Evolutionary conservation across 2,329 filamentous ascomycete genomes (phyloP), one percentile per base, ranked within the genome.

Genomic region (Aspergillus versicolor): DNA sequence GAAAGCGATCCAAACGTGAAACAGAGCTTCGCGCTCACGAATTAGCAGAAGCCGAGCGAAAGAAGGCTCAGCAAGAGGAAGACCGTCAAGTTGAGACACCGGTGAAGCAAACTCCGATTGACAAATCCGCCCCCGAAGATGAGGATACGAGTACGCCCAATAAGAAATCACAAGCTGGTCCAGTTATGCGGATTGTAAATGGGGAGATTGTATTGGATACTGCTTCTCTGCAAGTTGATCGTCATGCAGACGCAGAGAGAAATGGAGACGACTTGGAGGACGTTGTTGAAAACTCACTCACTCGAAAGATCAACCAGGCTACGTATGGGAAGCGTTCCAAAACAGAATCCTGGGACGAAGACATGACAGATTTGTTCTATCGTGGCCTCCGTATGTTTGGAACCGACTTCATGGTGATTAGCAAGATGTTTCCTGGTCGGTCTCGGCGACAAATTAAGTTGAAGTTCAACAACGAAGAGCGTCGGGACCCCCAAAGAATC

Each of bases 341-440:
- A 61, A 76, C 73, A 8, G 79, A 82, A 58, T 74, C 76, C 0
- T 88, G 85, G 85, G 80, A 79, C 49, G 78, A 81, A 51, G 80
- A 84, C 13, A 73, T 80, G 61, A 88, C 85, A 0, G 82, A 86
- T 42, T 67, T 81, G 11, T 88, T 88, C 67, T 88, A 87, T 67
- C 77, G 85, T 45, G 84, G 83, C 1, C 74, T 88, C 13, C 76
- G 79, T 19, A 84, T 84, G 76, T 88, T 86, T 64, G 85, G 85
- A 37, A 88, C 84, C 0, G 85, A 88, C 66, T 88, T 88, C 63
- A 79, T 81, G 71, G 83, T 87, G 71, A 85, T 88, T 62, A 82
- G 79, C 63, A 82, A 83, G 58, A 78, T 88, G 73, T 87, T 88
- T 62, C 82, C 82, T 1, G 81, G 81, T 11, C 77, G 80, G 46